phyloP scores from a whole-genome alignment of 75 land plant genomes.

The Picea sitchensis region DNA sequence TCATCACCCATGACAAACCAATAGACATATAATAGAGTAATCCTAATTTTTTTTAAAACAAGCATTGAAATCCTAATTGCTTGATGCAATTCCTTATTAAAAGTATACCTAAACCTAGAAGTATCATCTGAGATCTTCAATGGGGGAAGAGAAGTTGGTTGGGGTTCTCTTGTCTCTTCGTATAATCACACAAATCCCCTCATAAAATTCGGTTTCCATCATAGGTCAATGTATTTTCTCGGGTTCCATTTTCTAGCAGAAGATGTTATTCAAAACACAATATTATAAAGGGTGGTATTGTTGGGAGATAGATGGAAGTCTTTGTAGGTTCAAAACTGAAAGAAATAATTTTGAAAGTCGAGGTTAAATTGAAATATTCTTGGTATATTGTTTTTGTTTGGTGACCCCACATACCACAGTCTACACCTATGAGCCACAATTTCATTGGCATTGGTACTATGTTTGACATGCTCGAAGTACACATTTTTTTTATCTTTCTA shows the following conservation, averaged over 20 bases:
- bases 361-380: too few species aligned
- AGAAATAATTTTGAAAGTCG: too few species aligned
- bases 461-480: too few species aligned
- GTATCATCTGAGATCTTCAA: slow-evolving; percentile 49
- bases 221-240: slow-evolving; percentile 31
- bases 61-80: slow-evolving; percentile 65
- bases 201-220: slow-evolving; percentile 38
- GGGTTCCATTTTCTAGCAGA: slow-evolving; percentile 23
- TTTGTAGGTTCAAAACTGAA: too few species aligned
- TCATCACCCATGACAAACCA: slow-evolving; percentile 20
- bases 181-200: slow-evolving; percentile 44
- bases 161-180: neutral
- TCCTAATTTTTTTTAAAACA: slow-evolving; percentile 50
- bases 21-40: slow-evolving; percentile 40
- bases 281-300: neutral
- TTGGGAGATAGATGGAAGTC: neutral
- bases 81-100: slow-evolving; percentile 32
- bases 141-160: slow-evolving; percentile 15
- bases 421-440: too few species aligned
- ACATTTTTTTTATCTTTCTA: too few species aligned
- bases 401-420: too few species aligned
- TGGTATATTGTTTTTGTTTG: too few species aligned
- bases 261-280: slow-evolving; percentile 32
- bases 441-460: too few species aligned
- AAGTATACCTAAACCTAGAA: slow-evolving; percentile 41